Percentiles rank a stretch among this genome's conserved stretches.
phyloP scores from a whole-genome alignment of 768 basidiomycete species.

The Boletellus ananas region DNA sequence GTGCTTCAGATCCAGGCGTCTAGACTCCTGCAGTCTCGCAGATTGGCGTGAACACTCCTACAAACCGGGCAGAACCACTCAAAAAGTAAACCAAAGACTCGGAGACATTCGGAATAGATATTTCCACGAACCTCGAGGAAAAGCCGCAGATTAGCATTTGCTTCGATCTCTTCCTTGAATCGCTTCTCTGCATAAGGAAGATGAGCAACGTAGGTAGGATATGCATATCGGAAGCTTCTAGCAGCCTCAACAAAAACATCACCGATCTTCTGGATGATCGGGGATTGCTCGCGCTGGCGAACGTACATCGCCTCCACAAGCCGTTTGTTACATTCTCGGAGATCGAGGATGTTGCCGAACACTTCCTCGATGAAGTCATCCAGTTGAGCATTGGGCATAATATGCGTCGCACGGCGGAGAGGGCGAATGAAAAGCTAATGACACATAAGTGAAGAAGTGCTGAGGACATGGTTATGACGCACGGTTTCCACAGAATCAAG shows the following conservation, averaged over 20 bases:
- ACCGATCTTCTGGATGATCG: slow-evolving; percentile 80
- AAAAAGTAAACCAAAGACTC: neutral
- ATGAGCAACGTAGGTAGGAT: slow-evolving; percentile 82
- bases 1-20: slow-evolving; percentile 59
- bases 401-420: slow-evolving; percentile 51
- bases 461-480: slow-evolving; percentile 19
- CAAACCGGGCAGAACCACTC: neutral
- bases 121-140: slow-evolving; percentile 71
- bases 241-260: slow-evolving; percentile 87
- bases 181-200: slow-evolving; percentile 82
- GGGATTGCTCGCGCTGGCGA: slow-evolving; percentile 77
- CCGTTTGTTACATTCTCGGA: slow-evolving; percentile 78
- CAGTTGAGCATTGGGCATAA: slow-evolving; percentile 54
- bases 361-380: slow-evolving; percentile 87
- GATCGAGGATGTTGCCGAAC: slow-evolving; percentile 83
- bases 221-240: slow-evolving; percentile 80
- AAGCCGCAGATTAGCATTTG: slow-evolving; percentile 73
- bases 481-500: slow-evolving; percentile 78
- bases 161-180: slow-evolving; percentile 81
- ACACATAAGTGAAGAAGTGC: slow-evolving; percentile 32
- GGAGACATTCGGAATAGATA: neutral
- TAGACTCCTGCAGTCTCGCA: slow-evolving; percentile 49
- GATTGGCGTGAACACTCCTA: slow-evolving; percentile 40
- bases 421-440: slow-evolving; percentile 53
- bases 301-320: slow-evolving; percentile 86